Base-by-base conservation (phyloP, 495 filamentous ascomycete genomes). In the Aspergillus leporis region DNA sequence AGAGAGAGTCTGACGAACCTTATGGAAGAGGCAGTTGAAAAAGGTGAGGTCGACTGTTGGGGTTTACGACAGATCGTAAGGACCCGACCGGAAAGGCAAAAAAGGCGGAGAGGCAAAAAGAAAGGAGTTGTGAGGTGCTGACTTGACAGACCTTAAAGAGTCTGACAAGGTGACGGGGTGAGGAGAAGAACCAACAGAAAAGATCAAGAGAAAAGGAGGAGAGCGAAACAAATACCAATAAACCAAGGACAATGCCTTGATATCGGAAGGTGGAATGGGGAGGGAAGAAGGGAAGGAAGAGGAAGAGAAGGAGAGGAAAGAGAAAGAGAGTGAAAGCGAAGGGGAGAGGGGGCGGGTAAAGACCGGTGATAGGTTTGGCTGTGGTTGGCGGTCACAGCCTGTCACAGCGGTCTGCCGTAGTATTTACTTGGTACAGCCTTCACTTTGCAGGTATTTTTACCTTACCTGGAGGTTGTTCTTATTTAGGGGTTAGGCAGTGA, bases 191-290 rank as follows among this genome's bases (percentile, higher is more conserved):
- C 23, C 38, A 23, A 56, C 43, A 40, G 48, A 58, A 52, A 59
- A 64, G 32, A 18, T 58, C n/a, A 46, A 61, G 34, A 30, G 62
- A 60, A 61, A 56, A 31, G 53, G 38, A 22, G 23, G 21, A 52
- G 43, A 51, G 48, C 54, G 5, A 18, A 18, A 5, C 5, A 41
- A 41, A 41, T 41, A n/a, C 10, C 14, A 41, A 41, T 16, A 60
- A 53, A 69, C 59, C 70, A 77, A 75, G 74, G 74, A 59, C 74
- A 63, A 66, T 58, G 74, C 70, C 74, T 76, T 74, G 74, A 74
- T 65, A 61, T 60, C 54, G 50, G 60, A 55, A 58, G 53, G 61
- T 65, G 61, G 62, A 64, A 34, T 60, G 64, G 59, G 22, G 47
- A 38, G 50, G 45, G 32, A 58, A 55, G 58, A 58, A 65, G 66